Base-by-base conservation (phyloP, 148 eudicot species). In the Rhododendron mucronatum region DNA sequence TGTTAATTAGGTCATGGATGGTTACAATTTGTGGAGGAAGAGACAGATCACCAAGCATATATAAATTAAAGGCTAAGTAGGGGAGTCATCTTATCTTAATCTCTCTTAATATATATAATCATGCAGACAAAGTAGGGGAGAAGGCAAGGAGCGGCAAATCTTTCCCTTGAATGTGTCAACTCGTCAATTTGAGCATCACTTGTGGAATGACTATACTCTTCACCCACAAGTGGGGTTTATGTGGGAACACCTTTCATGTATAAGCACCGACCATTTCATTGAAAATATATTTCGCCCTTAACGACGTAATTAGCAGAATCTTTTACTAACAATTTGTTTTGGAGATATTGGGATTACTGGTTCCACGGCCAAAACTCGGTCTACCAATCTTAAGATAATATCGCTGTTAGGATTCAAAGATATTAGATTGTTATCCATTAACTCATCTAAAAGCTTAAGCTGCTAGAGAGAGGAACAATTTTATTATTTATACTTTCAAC, bases 71-170 rank as follows among this genome's bases (percentile, higher is more conserved):
- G 16, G 55, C 55, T 50, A 51, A 51, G 55, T 78, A 63, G 63
- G n/a, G 61, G 61, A 15, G 2, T 16, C 69, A 81, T 86, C 84
- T 86, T 86, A 86, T 81, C 79, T 86, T 74, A 75, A 15, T 37
- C 47, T 75, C 47, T 59, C 84, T 57, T 41, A 41, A 57, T 16
- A 57, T 30, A 30, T 30, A 30, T 57, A 57, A 82, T 55, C 14
- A 15, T 65, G 33, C n/a, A 71, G 76, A 15, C 8, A 7, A 55
- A 8, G 18, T 21, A 47, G 18, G 21, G 30, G 84, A 26, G 5
- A 37, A 30, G 37, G 65, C 53, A 44, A 78, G 74, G 86, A 84
- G 57, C 80, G 71, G 86, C 86, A 86, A 84, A 84, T 65, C 80
- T 87, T 87, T 83, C 63, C 61, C 59, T 16, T 39, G 78, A 85